Percentiles rank a stretch among this genome's conserved stretches.
phyloP scores from a whole-genome alignment of 352 stramenopile genomes.

The Phytophthora fragariae region DNA sequence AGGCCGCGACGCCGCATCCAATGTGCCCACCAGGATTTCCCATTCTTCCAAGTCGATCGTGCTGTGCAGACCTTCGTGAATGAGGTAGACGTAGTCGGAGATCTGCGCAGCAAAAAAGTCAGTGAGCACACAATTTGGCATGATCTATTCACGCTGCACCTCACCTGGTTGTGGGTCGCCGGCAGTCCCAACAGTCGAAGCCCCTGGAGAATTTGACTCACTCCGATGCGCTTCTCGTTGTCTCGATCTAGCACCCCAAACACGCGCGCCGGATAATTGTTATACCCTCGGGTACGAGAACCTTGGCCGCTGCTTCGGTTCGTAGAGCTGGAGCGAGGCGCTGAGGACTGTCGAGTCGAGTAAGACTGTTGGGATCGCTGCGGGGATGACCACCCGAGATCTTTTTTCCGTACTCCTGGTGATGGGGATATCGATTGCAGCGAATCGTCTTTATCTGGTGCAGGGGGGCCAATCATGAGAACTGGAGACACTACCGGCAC shows the following conservation, averaged over 20 bases:
- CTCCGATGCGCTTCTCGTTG: conserved; percentile 50
- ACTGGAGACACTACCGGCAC: conserved; percentile 9
- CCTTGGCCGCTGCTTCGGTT: conserved; percentile 20
- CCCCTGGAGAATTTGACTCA: conserved; percentile 66
- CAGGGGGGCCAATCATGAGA: conserved; percentile 25
- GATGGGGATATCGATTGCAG: conserved; percentile 14
- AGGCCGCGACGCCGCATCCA: conserved; percentile 66
- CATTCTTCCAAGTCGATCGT: conserved; percentile 74
- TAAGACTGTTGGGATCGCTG: conserved; percentile 36
- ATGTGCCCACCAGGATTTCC: conserved; percentile 69
- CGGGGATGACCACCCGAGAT: conserved; percentile 22
- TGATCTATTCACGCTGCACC: neutral
- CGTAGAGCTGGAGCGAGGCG: conserved; percentile 16
- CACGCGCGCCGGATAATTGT: conserved; percentile 54
- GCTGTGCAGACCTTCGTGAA: conserved; percentile 63
- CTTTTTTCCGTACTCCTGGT: conserved; percentile 5
- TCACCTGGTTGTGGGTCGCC: conserved; percentile 74
- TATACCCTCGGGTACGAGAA: conserved; percentile 12
- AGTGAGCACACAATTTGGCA: neutral
- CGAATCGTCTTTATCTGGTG: conserved; percentile 25
- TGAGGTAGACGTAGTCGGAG: conserved; percentile 77
- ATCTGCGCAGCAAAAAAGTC: conserved; percentile 43
- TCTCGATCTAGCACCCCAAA: conserved; percentile 66
- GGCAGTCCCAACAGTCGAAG: conserved; percentile 59
- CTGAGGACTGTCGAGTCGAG: conserved; percentile 18